phyloP scores from a whole-genome alignment of 768 basidiomycete species.

The Solioccasus polychromus region DNA sequence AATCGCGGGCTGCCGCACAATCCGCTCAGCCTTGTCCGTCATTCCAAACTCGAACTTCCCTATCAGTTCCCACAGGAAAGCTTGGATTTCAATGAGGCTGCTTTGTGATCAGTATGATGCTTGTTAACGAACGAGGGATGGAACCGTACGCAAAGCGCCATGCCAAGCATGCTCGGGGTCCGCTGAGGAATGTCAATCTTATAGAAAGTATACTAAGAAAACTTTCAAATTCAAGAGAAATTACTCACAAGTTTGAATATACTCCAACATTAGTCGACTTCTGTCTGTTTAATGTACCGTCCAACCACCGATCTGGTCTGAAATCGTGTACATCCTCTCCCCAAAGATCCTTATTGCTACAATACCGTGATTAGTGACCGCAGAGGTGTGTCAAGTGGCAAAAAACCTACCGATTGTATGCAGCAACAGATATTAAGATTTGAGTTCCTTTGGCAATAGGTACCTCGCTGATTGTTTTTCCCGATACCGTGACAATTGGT shows the following conservation, averaged over 20 bases:
- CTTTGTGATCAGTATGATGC: neutral
- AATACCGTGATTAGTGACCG: too few species aligned
- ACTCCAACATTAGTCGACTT: constrained; percentile 14
- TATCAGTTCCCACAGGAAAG: constrained; percentile 52
- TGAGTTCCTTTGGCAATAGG: constrained; percentile 50
- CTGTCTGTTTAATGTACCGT: neutral
- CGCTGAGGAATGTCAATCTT: constrained; percentile 20
- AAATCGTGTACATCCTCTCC: neutral
- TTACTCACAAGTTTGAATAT: constrained; percentile 13
- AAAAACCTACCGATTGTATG: constrained; percentile 57
- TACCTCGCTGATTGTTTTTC: constrained; percentile 40
- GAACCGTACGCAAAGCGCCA: constrained; percentile 30
- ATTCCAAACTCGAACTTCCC: constrained; percentile 50
- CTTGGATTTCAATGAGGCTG: constrained; percentile 49
- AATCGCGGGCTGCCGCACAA: constrained; percentile 28
- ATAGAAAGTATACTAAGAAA: neutral
- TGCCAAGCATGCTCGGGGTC: constrained; percentile 20
- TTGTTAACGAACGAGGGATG: neutral
- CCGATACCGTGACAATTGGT: constrained; percentile 45
- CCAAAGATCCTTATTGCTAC: too few species aligned
- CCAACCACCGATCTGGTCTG: neutral
- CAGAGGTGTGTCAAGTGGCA: too few species aligned
- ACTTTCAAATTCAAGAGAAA: too few species aligned
- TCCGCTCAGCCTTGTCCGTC: constrained; percentile 26
- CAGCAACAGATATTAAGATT: constrained; percentile 47